Evolutionary conservation across 306 rosid genomes (phyloP).

Genomic region (Geum urbanum): DNA sequence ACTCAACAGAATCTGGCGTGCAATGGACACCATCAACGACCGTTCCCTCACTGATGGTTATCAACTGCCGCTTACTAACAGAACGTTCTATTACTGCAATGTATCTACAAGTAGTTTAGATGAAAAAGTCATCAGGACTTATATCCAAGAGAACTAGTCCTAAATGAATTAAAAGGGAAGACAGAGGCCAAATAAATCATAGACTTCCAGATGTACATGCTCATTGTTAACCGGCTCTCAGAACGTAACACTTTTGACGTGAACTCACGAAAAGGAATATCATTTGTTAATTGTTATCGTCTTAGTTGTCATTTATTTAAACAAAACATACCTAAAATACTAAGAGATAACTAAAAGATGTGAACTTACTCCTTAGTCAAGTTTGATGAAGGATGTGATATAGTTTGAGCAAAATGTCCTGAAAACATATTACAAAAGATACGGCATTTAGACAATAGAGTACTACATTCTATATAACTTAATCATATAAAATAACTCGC

Average conservation of each 20-base stretch:
- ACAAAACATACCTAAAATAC: constrained; percentile 6
- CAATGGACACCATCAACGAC: constrained; percentile 71
- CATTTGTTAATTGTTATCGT: not conserved
- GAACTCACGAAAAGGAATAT: not conserved
- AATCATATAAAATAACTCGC: not conserved
- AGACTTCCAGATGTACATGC: constrained; percentile 7
- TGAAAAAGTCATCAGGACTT: constrained; percentile 22
- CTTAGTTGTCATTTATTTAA: not conserved
- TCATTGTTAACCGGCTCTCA: not conserved
- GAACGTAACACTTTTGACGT: not conserved
- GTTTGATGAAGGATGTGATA: constrained; percentile 88
- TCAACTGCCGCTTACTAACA: constrained; percentile 69
- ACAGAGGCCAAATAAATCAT: not conserved
- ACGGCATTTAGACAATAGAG: constrained; percentile 10
- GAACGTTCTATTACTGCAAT: constrained; percentile 74
- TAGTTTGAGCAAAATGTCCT: constrained; percentile 66
- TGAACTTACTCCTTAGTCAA: constrained; percentile 70
- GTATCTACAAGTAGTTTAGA: constrained; percentile 49
- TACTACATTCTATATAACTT: not conserved
- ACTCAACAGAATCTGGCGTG: constrained; percentile 73
- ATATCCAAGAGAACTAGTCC: not conserved
- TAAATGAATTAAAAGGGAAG: constrained; percentile 9
- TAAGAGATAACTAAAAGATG: constrained; percentile 11
- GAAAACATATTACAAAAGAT: constrained; percentile 2
- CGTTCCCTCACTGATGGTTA: constrained; percentile 71